A percentile compares a stretch with the other conserved stretches of the same genome.
Evolutionary conservation across 1,139 yeast species (phyloP).

Genomic region (Kurtzmaniella quercitrusa): DNA sequence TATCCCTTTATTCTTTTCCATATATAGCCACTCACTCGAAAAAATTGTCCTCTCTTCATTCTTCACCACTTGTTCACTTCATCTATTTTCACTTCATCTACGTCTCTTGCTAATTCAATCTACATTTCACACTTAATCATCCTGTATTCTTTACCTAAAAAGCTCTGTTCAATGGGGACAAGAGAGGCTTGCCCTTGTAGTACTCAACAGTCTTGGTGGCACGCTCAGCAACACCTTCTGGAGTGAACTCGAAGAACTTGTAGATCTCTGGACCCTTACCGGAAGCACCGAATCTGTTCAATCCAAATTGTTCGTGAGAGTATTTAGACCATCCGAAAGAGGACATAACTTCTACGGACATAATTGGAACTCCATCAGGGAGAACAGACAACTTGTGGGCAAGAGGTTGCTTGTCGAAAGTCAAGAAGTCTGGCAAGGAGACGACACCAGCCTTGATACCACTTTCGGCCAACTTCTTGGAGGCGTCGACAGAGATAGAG

Average conservation of each 20-base stretch:
- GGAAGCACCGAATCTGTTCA: slow-evolving; percentile 96
- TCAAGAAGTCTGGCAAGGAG: slow-evolving; percentile 88
- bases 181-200: slow-evolving; percentile 71
- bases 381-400: slow-evolving; percentile 81
- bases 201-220: slow-evolving; percentile 76
- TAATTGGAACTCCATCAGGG: slow-evolving; percentile 91
- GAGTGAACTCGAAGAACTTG: slow-evolving; percentile 85
- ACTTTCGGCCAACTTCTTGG: slow-evolving; percentile 56
- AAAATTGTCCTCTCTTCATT: neutral
- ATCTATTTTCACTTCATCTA: neutral
- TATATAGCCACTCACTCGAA: too few species aligned
- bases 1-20: too few species aligned
- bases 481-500: slow-evolving; percentile 74
- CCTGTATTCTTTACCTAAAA: slow-evolving; percentile 34
- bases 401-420: slow-evolving; percentile 78
- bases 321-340: slow-evolving; percentile 93
- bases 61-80: neutral
- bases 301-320: slow-evolving; percentile 95
- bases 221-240: slow-evolving; percentile 88
- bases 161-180: slow-evolving; percentile 80
- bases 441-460: slow-evolving; percentile 81
- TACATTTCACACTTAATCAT: neutral
- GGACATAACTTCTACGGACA: slow-evolving; percentile 92
- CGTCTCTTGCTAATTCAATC: neutral
- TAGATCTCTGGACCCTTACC: slow-evolving; percentile 85